Percentiles rank a stretch among this genome's conserved stretches.
phyloP scores from a whole-genome alignment of 495 filamentous ascomycete genomes.

The Tetracladium setigerum region DNA sequence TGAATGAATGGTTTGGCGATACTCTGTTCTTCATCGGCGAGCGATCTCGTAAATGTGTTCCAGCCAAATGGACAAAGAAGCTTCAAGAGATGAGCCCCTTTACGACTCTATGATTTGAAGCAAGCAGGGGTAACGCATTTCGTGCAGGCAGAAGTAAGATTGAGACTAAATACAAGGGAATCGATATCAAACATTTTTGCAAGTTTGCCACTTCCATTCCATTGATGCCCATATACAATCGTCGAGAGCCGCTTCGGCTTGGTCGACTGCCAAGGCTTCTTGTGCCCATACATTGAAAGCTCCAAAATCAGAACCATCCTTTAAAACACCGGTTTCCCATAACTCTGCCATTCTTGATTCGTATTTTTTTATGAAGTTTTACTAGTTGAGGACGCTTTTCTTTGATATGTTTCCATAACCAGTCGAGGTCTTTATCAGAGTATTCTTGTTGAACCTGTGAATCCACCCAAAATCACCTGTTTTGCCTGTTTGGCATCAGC shows the following conservation, averaged over 20 bases:
- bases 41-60: no score
- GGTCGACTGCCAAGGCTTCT: not conserved
- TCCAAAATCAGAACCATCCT: not conserved
- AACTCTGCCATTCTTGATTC: not conserved
- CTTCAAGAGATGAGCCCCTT: no score
- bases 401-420: not conserved
- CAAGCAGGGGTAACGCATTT: no score
- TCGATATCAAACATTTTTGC: no score
- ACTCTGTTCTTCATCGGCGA: no score
- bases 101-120: no score
- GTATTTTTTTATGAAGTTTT: not conserved
- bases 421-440: not conserved
- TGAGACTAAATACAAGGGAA: no score
- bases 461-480: no score
- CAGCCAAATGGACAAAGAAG: no score
- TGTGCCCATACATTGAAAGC: not conserved
- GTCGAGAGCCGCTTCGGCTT: not conserved
- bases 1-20: no score
- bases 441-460: not conserved
- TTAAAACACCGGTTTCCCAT: not conserved
- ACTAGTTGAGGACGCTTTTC: not conserved
- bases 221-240: not conserved
- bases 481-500: no score
- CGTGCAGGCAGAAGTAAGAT: no score
- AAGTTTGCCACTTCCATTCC: not conserved